Conservation (phyloP, 1,284 basidiomycete species). For the Sanghuangporus sanghuang region DNA sequence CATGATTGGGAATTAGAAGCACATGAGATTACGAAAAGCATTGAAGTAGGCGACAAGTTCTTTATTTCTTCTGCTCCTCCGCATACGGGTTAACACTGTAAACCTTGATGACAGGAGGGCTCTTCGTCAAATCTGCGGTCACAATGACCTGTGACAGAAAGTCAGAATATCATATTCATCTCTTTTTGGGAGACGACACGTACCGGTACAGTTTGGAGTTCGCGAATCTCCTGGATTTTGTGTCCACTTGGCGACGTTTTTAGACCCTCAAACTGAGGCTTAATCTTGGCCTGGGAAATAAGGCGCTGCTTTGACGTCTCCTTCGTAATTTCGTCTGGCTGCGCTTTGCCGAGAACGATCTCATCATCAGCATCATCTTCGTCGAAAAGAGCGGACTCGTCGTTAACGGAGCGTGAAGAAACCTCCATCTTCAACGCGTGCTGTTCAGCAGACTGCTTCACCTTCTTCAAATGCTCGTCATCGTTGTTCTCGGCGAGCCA, state of each 20-base stretch:
- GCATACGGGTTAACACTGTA: constrained; percentile 86
- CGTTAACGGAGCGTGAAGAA: constrained; percentile 70
- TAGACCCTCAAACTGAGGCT: constrained; percentile 78
- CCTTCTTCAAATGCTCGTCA: constrained; percentile 88
- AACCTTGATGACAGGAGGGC: constrained; percentile 90
- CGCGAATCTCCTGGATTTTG: constrained; percentile 88
- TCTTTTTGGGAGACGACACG: constrained; percentile 28
- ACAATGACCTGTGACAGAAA: constrained; percentile 67
- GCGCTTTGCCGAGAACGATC: constrained; percentile 69
- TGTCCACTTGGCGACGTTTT: constrained; percentile 69
- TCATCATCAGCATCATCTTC: constrained; percentile 78
- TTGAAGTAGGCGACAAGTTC: neutral
- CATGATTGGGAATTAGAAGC: neutral
- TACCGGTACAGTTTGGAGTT: constrained; percentile 87
- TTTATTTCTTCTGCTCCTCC: constrained; percentile 21
- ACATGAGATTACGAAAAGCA: neutral
- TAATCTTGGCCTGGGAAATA: constrained; percentile 66
- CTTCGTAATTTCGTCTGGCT: constrained; percentile 33
- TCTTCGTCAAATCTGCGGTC: constrained; percentile 90
- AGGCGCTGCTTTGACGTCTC: constrained; percentile 73
- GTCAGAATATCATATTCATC: constrained; percentile 10
- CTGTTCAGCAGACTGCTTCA: constrained; percentile 83
- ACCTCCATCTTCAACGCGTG: constrained; percentile 86
- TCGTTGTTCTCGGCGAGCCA: constrained; percentile 95
- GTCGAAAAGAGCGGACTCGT: constrained; percentile 85